Base-by-base conservation (phyloP, 192 early-diverging fungal species). In the Entomortierella lignicola region DNA sequence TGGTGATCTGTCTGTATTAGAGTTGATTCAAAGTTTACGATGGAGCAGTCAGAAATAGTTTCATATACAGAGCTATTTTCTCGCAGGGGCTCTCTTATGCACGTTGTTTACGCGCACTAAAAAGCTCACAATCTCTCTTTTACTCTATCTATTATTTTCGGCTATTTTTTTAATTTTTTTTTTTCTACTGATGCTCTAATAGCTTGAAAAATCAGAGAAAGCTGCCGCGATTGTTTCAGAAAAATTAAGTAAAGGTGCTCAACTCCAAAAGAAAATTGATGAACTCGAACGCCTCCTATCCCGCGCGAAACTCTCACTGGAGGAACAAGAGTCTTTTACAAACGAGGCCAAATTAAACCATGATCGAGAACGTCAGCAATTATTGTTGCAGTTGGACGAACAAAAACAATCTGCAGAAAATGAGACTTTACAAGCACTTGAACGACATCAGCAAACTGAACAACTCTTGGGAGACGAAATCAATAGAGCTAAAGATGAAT, bases 151-250 rank as follows among this genome's bases (percentile, higher is more conserved):
- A 48, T 47, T 57, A 21, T 26, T 21, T 62, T 29, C 26, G 48
- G 11, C n/a, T 27, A 18, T 51, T 41, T 4, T 25, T 42, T 65
- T 18, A 12, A 54, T 59, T 64, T 50, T 39, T 23, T 44, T 56
- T 44, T 56, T 32, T 39, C n/a, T 37, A 20, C 23, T 25, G 50
- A 12, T 17, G 17, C 23, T 27, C 18, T 55, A n/a, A 57, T 60
- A 79, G 75, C 75, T 79, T 26, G 75, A 79, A 48, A 79, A 70
- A 34, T 79, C 75, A 30, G 75, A 79, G 63, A 79, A 58, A 68
- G 55, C 66, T 11, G 75, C 75, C 8, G n/a, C 66, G 17, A 3
- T 27, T 10, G 61, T 66, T 0, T 43, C 29, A 11, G 75, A 79
- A 4, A 79, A 79, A 21, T 54, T 65, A 23, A 55, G 56, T 37